These are phyloP conservation scores for Pulveroboletus sp. DNA, from an alignment of 768 basidiomycete species.

Conservation along the genomic window DNA sequence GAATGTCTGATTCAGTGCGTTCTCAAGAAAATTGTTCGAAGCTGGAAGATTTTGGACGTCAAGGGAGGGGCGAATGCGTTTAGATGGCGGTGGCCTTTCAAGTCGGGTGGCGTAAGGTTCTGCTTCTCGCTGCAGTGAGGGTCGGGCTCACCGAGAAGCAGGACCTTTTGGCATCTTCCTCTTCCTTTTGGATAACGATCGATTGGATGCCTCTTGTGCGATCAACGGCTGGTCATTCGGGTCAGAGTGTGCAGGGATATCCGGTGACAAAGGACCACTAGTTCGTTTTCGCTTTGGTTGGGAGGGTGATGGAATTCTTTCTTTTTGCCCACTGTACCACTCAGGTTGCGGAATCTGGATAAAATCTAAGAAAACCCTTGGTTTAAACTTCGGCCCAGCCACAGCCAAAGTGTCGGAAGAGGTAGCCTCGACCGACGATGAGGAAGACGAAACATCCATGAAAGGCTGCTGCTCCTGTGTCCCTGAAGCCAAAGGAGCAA, in stretches of 20 bases:
- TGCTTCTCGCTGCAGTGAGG: constrained; percentile 30
- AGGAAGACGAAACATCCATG: background rate
- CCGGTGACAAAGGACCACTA: background rate
- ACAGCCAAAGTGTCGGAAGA: background rate
- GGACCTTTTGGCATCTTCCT: constrained; percentile 18
- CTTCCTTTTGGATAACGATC: constrained; percentile 13
- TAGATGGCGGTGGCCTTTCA: constrained; percentile 19
- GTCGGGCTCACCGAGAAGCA: constrained; percentile 31
- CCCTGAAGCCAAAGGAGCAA: background rate
- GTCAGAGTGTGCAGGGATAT: background rate
- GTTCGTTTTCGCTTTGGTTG: constrained; percentile 15
- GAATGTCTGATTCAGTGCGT: constrained; percentile 29
- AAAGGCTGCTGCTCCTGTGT: background rate
- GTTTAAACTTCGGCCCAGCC: background rate
- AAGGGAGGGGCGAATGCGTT: background rate
- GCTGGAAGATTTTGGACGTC: background rate
- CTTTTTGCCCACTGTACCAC: constrained; percentile 8
- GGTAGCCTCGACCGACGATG: background rate
- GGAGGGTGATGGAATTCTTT: background rate
- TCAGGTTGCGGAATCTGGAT: constrained; percentile 18
- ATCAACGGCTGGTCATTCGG: background rate
- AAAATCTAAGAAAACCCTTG: constrained; percentile 22
- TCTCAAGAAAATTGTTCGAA: constrained; percentile 16
- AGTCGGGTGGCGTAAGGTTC: constrained; percentile 24
- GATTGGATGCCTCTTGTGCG: background rate